These are phyloP conservation scores for Carex littledalei DNA, from an alignment of 176 grass and related monocot species.

Conservation along the genomic window DNA sequence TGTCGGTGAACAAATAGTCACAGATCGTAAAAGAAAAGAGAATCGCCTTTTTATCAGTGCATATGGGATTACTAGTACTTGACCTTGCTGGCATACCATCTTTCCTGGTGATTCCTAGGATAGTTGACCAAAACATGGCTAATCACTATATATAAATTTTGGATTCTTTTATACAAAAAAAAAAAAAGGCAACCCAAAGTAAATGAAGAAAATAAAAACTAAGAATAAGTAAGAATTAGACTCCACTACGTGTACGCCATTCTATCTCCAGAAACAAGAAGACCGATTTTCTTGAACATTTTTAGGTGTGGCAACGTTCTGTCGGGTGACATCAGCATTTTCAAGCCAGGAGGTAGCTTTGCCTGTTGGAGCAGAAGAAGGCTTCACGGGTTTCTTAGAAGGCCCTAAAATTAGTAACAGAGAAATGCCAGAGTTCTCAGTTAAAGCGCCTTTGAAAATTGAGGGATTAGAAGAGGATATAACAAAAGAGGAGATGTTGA, in stretches of 20 bases:
- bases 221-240: background rate
- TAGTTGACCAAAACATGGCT: background rate
- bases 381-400: slow-evolving; percentile 58
- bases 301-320: slow-evolving; percentile 90
- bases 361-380: slow-evolving; percentile 84
- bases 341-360: slow-evolving; percentile 69
- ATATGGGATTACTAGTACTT: background rate
- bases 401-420: slow-evolving; percentile 37
- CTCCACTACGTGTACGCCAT: background rate
- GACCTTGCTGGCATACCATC: background rate
- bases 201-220: background rate
- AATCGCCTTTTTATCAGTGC: background rate
- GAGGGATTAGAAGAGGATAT: slow-evolving; percentile 59
- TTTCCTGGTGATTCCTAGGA: background rate
- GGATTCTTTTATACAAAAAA: background rate
- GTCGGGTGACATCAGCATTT: slow-evolving; percentile 77
- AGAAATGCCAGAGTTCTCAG: slow-evolving; percentile 37
- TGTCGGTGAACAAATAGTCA: background rate
- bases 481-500: slow-evolving; percentile 61
- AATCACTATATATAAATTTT: background rate
- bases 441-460: slow-evolving; percentile 38
- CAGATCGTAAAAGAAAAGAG: background rate
- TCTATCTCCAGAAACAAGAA: background rate
- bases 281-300: slow-evolving; percentile 7
- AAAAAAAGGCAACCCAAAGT: background rate